Evolutionary conservation across 495 filamentous ascomycete species (phyloP).

Genomic region (Penicillium argentinense): DNA sequence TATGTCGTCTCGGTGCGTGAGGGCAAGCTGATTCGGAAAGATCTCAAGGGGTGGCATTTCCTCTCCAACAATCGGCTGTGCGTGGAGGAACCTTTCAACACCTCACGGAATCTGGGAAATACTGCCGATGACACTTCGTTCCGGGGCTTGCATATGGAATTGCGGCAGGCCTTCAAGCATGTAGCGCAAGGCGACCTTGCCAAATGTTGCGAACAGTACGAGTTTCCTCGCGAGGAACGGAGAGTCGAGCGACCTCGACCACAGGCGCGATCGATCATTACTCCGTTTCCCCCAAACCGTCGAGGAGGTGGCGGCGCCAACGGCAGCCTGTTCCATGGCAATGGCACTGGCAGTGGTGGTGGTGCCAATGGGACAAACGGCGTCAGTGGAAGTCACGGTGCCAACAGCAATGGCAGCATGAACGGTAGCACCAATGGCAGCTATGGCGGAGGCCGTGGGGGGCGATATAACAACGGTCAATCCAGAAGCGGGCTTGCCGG

Average conservation of each 20-base stretch:
- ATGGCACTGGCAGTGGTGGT: too few species aligned
- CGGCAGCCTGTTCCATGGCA: too few species aligned
- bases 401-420: too few species aligned
- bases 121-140: conserved; percentile 95
- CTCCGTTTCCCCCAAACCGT: conserved; percentile 48
- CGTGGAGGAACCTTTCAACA: conserved; percentile 96
- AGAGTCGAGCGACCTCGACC: conserved; percentile 70
- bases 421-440: too few species aligned
- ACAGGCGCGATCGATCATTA: conserved; percentile 59
- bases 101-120: conserved; percentile 88
- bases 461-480: conserved; percentile 51
- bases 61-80: conserved; percentile 79
- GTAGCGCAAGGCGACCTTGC: conserved; percentile 73
- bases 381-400: too few species aligned
- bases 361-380: too few species aligned
- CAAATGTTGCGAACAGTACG: conserved; percentile 79
- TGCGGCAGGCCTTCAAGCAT: conserved; percentile 82
- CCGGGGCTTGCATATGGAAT: conserved; percentile 82
- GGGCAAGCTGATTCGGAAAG: conserved; percentile 78
- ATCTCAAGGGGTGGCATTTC: conserved; percentile 81
- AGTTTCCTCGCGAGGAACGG: conserved; percentile 78
- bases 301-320: conserved; percentile 55
- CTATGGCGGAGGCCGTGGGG: conserved; percentile 58
- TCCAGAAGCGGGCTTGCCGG: conserved; percentile 42
- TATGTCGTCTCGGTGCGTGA: conserved; percentile 83